A percentile compares a stretch with the other conserved stretches of the same genome.
phyloP scores from a whole-genome alignment of 371 early-diverging fungal species.

The Mucor sp. region DNA sequence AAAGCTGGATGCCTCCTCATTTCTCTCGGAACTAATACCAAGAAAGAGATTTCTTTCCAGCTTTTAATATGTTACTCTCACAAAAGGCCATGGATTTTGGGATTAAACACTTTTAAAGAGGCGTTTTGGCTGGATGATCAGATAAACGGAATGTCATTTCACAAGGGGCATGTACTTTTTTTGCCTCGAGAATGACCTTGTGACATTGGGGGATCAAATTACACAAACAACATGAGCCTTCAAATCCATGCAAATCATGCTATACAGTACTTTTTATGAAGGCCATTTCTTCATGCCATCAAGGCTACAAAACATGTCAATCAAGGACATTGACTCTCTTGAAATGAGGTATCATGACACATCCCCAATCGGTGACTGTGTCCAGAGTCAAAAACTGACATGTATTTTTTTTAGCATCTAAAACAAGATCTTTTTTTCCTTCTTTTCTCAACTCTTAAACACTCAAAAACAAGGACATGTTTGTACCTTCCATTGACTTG shows the following conservation, averaged over 20 bases:
- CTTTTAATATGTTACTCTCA: too few relatives aligned
- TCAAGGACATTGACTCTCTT: neutral
- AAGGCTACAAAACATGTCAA: neutral
- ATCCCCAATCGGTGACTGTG: neutral
- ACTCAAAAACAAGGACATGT: constrained; percentile 34
- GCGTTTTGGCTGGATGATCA: neutral
- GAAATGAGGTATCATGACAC: neutral
- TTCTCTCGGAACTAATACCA: too few relatives aligned
- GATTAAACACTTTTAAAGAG: neutral
- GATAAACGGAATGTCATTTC: neutral
- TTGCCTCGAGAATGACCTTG: neutral
- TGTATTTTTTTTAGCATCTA: neutral
- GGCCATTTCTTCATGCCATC: neutral
- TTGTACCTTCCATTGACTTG: constrained; percentile 56
- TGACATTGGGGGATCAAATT: neutral
- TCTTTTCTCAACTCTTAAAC: neutral
- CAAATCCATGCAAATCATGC: neutral
- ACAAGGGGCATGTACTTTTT: neutral
- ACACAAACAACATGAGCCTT: neutral
- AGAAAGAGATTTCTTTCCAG: too few relatives aligned
- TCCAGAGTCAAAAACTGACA: constrained; percentile 2
- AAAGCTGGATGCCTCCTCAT: too few relatives aligned
- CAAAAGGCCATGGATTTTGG: too few relatives aligned
- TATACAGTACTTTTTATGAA: neutral
- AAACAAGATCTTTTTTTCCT: neutral